Evolutionary conservation across 768 basidiomycete species (phyloP), one percentile per base, ranked within the genome.

Genomic region (Antrodiella citrinella): DNA sequence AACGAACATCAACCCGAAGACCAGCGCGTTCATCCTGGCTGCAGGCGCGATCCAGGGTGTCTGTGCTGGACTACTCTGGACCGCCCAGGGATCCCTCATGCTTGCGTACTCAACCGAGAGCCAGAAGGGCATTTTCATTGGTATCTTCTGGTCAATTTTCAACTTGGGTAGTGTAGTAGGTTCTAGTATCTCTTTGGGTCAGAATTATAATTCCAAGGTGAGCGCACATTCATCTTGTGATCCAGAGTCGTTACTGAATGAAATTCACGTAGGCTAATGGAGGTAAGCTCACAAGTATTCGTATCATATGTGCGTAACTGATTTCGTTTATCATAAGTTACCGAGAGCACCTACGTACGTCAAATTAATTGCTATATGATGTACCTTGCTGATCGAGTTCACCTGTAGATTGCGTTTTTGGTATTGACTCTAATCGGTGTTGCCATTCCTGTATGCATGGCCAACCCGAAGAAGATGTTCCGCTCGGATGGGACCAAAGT

Each of bases 61-160:
- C 44, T 86, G 83, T 57, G 87, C 77, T 10, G 76, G 72, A 12
- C 59, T 91, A 39, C 67, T 91, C 4, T 91, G 88, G 88, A 84
- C 86, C 0, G 85, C 87, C 0, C 87, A 91, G 59, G 89, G 88
- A 13, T 82, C 78, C 13, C 68, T 91, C 52, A 89, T 90, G 80
- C 67, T 91, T 64, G 78, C 86, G 3, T 91, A 91, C 63, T 84
- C 87, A 0, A 87, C 86, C 0, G 88, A 90, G 61, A 59, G 65
- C 40, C 78, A 90, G 62, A 91, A 91, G 62, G 87, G 87, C 9
- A 68, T 65, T 24, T 89, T 75, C 65, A 87, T 91, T 45, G 81
- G 76, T 26, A 77, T 87, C 38, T 91, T 90, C 67, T 91, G 88
- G 88, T 67, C 75, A 42, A 84, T 90, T 54, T 91, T 91, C 69